phyloP scores from a whole-genome alignment of 805 yeast genomes.

The Lachancea thermotolerans region DNA sequence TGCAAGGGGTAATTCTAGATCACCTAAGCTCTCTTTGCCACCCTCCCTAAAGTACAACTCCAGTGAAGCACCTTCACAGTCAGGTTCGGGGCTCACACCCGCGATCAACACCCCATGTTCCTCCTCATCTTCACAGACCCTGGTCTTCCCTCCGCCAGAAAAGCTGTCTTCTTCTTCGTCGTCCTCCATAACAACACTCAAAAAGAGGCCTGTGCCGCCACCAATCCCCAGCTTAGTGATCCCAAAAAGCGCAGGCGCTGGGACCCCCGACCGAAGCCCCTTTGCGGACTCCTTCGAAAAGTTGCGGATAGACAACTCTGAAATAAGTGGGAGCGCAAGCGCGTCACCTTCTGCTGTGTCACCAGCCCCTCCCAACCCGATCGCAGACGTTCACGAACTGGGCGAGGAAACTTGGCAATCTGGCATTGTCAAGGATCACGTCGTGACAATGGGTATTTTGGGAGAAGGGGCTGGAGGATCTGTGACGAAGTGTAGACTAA shows the following conservation, averaged over 20 bases:
- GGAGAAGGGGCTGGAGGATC: slow-evolving; percentile 97
- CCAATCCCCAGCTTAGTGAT: slow-evolving; percentile 11
- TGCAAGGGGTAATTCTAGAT: slow-evolving; percentile 32
- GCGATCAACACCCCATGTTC: slow-evolving; percentile 20
- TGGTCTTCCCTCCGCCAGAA: slow-evolving; percentile 7
- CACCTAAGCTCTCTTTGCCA: slow-evolving; percentile 42
- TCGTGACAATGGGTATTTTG: slow-evolving; percentile 59
- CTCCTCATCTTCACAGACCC: slow-evolving; percentile 22
- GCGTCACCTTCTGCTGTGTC: background rate
- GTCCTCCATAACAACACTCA: slow-evolving; percentile 8
- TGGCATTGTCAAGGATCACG: slow-evolving; percentile 44
- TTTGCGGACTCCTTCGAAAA: background rate
- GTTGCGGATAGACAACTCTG: background rate
- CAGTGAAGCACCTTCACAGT: slow-evolving; percentile 1
- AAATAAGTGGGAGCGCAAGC: background rate
- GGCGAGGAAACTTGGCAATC: slow-evolving; percentile 72
- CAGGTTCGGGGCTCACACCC: slow-evolving; percentile 1
- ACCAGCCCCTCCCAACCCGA: background rate
- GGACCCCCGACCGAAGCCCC: slow-evolving; percentile 2
- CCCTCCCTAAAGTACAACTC: slow-evolving; percentile 22
- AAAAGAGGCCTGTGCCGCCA: slow-evolving; percentile 29
- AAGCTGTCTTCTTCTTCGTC: slow-evolving; percentile 19
- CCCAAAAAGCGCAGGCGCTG: slow-evolving; percentile 8
- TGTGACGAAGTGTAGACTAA: slow-evolving; percentile 70
- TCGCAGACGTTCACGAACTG: slow-evolving; percentile 44